Evolutionary conservation across 768 basidiomycete species (phyloP), one percentile per base, ranked within the genome.

Genomic region (Boletus coccyginus): DNA sequence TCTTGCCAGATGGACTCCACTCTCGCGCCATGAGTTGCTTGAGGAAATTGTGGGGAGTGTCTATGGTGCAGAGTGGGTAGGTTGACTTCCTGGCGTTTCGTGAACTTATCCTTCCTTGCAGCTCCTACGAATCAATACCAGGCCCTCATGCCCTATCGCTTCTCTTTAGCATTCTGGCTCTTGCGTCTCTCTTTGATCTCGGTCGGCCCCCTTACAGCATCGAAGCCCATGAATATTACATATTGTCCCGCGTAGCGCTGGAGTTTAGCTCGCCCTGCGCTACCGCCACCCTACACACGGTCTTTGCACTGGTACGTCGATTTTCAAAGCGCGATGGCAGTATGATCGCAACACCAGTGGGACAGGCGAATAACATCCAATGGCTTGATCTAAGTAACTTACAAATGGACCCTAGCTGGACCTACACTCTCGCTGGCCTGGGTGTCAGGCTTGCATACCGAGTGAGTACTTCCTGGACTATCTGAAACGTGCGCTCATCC

Each of bases 81-180:
- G 2, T 46, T 56, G 16, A 43, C 21, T 41, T 19, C 27, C 11
- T 35, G 43, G 27, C 17, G 32, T 36, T 38, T 39, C 41, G 3
- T 14, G 24, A 24, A 32, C 54, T 64, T 42, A 61, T 17, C 50
- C 24, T 38, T 41, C 46, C 57, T 36, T n/a, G 31, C 53, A 79
- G 79, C 14, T 75, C 73, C 5, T 75, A 75, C 13, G 75, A 76
- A 44, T 62, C 61, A 8, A 60, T 77, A 45, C 66, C 74, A 9
- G 70, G 68, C n/a, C 71, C 78, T n/a, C 84, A 88, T 55, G 70
- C 78, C 1, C 72, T 89, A 16, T 76, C 87, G 0, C 75, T 90
- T 29, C 75, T 91, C 19, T 88, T 85, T 65, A 78, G 80, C 42
- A 68, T 90, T 13, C 84, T 92, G 58, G 81, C 87, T 7, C 76